Percentiles rank a stretch among this genome's conserved stretches.
Evolutionary conservation across 768 basidiomycete genomes (phyloP).

Genomic region (Xerocomellus chrysenteron): DNA sequence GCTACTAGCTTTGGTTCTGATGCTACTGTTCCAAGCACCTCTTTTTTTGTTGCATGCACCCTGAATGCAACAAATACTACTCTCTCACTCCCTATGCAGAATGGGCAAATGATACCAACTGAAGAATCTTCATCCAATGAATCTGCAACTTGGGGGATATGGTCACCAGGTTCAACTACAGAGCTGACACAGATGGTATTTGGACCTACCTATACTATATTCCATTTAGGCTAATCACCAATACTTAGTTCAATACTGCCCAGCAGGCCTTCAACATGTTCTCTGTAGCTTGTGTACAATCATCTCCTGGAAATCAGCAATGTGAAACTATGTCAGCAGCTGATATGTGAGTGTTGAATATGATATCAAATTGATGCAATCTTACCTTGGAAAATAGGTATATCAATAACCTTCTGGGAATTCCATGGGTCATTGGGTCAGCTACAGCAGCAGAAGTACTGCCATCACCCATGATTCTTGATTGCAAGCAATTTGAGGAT

Average conservation of each 20-base stretch:
- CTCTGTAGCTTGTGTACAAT: not conserved
- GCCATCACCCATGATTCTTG: not conserved
- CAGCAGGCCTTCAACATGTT: not conserved
- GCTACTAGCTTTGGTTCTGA: not conserved
- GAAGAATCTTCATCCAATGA: not conserved
- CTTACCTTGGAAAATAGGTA: not conserved
- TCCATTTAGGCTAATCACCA: not conserved
- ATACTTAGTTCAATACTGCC: not conserved
- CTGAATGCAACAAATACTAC: not conserved
- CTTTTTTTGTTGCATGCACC: slow-evolving; percentile 8
- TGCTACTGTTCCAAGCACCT: not conserved
- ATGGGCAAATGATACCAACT: not conserved
- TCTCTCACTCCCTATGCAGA: not conserved
- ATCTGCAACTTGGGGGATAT: not conserved
- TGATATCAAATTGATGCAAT: not conserved
- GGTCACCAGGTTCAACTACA: slow-evolving; percentile 1
- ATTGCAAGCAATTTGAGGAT: not conserved
- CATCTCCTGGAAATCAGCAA: not conserved
- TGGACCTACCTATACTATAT: not conserved
- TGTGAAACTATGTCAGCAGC: not conserved
- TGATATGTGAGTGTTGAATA: not conserved
- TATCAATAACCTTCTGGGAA: not conserved
- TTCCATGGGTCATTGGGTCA: not conserved
- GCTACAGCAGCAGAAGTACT: not conserved
- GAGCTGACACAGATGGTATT: not conserved